Evolutionary conservation across 148 eudicot genomes (phyloP).

Genomic region (Drosera capensis): DNA sequence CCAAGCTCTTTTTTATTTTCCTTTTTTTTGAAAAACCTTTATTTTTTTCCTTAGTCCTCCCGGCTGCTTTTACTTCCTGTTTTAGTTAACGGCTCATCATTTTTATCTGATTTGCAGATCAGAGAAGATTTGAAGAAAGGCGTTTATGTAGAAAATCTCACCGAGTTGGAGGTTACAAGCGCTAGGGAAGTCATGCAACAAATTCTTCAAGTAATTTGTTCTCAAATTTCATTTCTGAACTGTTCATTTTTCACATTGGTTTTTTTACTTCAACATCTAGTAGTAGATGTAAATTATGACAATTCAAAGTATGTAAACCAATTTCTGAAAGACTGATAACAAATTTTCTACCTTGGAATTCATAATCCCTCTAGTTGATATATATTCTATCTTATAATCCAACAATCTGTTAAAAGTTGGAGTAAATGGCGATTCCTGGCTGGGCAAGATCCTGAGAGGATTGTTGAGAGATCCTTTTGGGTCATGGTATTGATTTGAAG

Average conservation of each 20-base stretch:
- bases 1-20: no score
- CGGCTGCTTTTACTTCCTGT: neutral
- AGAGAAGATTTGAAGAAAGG: slow-evolving; percentile 97
- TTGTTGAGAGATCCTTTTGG: slow-evolving; percentile 3
- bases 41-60: neutral
- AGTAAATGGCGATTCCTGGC: no score
- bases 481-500: neutral
- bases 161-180: slow-evolving; percentile 75
- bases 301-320: no score
- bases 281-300: neutral
- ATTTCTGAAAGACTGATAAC: no score
- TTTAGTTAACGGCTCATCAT: neutral
- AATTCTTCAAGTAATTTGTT: slow-evolving; percentile 49
- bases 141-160: slow-evolving; percentile 77
- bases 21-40: neutral
- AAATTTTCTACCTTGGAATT: no score
- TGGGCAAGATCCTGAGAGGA: no score
- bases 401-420: no score
- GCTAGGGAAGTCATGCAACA: slow-evolving; percentile 92
- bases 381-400: no score
- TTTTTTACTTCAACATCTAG: neutral
- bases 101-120: slow-evolving; percentile 25
- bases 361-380: no score
- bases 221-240: neutral
- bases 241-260: neutral